phyloP scores from a whole-genome alignment of 148 eudicot species.

The Gaultheria prostrata region DNA sequence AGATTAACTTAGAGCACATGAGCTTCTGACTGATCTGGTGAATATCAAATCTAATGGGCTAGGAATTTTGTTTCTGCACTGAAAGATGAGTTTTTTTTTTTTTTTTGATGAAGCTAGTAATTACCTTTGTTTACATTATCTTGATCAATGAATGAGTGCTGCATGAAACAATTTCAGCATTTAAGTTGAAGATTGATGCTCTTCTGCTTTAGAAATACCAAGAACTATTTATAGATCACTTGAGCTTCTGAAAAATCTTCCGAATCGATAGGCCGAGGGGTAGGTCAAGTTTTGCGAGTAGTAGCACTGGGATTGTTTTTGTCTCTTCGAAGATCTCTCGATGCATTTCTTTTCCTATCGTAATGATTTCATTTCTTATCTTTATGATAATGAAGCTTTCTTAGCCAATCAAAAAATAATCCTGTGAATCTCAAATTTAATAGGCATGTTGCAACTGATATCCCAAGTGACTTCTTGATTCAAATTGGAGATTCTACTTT shows the following conservation, averaged over 20 bases:
- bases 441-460: constrained; percentile 90
- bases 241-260: constrained; percentile 9
- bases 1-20: not conserved
- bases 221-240: not conserved
- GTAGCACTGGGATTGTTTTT: no score
- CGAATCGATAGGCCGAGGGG: not conserved
- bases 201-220: not conserved
- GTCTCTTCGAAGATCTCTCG: no score
- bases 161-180: not conserved
- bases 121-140: not conserved
- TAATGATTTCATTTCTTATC: no score
- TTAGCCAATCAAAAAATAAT: not conserved
- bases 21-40: not conserved
- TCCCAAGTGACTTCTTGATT: constrained; percentile 85
- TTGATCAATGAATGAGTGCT: not conserved
- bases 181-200: not conserved
- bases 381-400: no score
- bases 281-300: no score
- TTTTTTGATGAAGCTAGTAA: not conserved
- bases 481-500: constrained; percentile 76
- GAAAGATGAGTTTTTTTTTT: not conserved
- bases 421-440: not conserved
- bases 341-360: no score
- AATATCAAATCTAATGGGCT: no score
- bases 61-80: not conserved